Base-by-base conservation (phyloP, 2,329 filamentous ascomycete genomes). In the Aspergillus chevalieri region DNA sequence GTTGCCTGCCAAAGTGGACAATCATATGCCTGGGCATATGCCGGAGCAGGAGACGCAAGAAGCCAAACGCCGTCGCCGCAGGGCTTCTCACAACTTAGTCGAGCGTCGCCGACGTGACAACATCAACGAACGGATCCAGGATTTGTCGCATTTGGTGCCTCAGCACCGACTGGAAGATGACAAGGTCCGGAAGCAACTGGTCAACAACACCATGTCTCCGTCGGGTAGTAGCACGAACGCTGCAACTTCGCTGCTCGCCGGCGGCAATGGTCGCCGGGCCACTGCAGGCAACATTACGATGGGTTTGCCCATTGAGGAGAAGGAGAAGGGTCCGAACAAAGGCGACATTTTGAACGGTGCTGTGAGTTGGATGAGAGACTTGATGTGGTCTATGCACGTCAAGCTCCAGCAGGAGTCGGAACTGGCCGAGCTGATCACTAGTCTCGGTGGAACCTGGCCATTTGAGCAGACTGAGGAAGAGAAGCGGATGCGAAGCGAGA, bases 261-360 rank as follows among this genome's bases (percentile, higher is more conserved):
- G 89, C 14, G 88, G 88, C 21, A 87, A 85, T 56, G 90, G 89
- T 38, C 82, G 90, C 56, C 84, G 91, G 54, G 90, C 90, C 26
- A 78, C 77, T n/a, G 78, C 84, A 6, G 87, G 87, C 34, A 94
- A 87, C 65, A 96, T 96, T 62, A 95, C 90, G 5, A 92, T 92
- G 56, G 90, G 91, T 12, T 79, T 97, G 26, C 92, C 93, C 0
- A 81, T 95, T 33, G 93, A 98, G 62, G 93, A 97, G 59, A 97
- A 97, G 68, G 93, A 98, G 73, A 97, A 97, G 67, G 93, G 93
- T 0, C 93, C 93, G 5, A 97, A 97, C 77, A 98, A 98, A 74
- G 93, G 93, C 44, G 93, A 98, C 62, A 97, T 98, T 52, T 84
- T 98, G 61, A 97, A 97, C 64, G 92, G 93, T 26, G 88, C 92